These are phyloP conservation scores for Mytilinidion resinicola DNA, from an alignment of 495 filamentous ascomycete genomes.

Conservation along the genomic window DNA sequence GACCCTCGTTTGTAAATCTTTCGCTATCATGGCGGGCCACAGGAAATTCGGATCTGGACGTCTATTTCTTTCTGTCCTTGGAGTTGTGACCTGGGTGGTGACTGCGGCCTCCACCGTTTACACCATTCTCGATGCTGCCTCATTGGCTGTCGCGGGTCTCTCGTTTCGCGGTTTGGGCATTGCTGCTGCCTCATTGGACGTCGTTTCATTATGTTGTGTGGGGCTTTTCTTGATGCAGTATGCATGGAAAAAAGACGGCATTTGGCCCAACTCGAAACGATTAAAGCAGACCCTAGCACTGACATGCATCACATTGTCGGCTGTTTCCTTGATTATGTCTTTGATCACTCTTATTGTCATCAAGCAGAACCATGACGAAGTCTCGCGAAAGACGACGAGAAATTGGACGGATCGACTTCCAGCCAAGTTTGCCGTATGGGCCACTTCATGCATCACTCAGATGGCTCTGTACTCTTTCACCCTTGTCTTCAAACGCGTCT, in stretches of 20 bases:
- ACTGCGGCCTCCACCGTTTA: slow-evolving; percentile 19
- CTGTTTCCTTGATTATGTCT: slow-evolving; percentile 9
- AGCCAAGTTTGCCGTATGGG: slow-evolving; percentile 16
- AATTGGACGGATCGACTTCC: slow-evolving; percentile 8
- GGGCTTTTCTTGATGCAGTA: slow-evolving; percentile 17
- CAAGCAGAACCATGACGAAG: slow-evolving; percentile 8
- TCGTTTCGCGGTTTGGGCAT: slow-evolving; percentile 11
- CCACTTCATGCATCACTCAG: slow-evolving; percentile 11
- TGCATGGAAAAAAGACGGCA: slow-evolving; percentile 21
- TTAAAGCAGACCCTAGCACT: slow-evolving; percentile 4
- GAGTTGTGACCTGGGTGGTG: slow-evolving; percentile 15
- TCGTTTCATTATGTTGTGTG: slow-evolving; percentile 9
- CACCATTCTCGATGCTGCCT: slow-evolving; percentile 20
- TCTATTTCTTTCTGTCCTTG: slow-evolving; percentile 18
- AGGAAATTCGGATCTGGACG: slow-evolving; percentile 13
- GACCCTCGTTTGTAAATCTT: background rate
- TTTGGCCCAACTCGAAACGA: background rate
- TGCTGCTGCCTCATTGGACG: slow-evolving; percentile 13
- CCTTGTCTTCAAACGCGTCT: background rate
- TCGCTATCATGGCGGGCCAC: slow-evolving; percentile 1
- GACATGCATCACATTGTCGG: slow-evolving; percentile 10
- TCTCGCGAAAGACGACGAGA: background rate
- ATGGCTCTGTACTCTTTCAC: slow-evolving; percentile 12
- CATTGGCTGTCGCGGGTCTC: slow-evolving; percentile 3
- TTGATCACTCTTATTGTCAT: slow-evolving; percentile 15